A percentile compares a stretch with the other conserved stretches of the same genome.
phyloP scores from a whole-genome alignment of 2,329 filamentous ascomycete genomes.

The Diaporthe citrichinensis region DNA sequence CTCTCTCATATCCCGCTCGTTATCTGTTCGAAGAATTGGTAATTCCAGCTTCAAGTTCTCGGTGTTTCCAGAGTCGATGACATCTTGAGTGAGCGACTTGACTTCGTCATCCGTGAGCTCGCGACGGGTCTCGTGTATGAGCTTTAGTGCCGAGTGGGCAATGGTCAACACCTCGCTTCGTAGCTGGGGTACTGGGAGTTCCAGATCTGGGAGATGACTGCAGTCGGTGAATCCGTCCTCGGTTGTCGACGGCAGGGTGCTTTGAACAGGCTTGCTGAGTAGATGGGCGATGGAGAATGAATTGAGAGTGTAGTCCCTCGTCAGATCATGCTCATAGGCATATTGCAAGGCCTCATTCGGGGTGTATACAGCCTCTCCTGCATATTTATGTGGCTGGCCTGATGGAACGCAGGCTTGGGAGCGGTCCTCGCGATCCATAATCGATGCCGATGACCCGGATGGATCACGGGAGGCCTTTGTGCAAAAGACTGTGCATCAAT shows the following conservation, averaged over 20 bases:
- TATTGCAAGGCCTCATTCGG: conserved; percentile 29
- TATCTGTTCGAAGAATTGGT: conserved; percentile 47
- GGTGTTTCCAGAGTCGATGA: conserved; percentile 6
- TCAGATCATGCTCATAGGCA: conserved; percentile 38
- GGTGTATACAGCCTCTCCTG: neutral
- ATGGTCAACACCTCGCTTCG: neutral
- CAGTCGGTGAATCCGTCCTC: conserved; percentile 35
- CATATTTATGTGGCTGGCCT: neutral
- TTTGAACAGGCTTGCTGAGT: conserved; percentile 19
- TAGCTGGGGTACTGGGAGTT: conserved; percentile 1
- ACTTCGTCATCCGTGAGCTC: conserved; percentile 32
- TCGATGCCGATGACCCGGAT: neutral
- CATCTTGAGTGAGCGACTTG: conserved; percentile 8
- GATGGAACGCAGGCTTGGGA: neutral
- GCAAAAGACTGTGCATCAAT: neutral
- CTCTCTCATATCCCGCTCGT: conserved; percentile 44
- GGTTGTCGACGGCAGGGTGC: conserved; percentile 24
- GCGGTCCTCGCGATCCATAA: neutral
- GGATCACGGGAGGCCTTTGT: neutral
- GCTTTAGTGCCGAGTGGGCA: conserved; percentile 7
- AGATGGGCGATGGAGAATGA: conserved; percentile 40
- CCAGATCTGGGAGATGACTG: conserved; percentile 23
- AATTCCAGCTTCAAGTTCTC: conserved; percentile 45
- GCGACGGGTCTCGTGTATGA: conserved; percentile 27
- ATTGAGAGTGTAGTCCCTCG: conserved; percentile 30